Evolutionary conservation across 352 stramenopile genomes (phyloP).

Genomic region (Peronospora belbahrii): DNA sequence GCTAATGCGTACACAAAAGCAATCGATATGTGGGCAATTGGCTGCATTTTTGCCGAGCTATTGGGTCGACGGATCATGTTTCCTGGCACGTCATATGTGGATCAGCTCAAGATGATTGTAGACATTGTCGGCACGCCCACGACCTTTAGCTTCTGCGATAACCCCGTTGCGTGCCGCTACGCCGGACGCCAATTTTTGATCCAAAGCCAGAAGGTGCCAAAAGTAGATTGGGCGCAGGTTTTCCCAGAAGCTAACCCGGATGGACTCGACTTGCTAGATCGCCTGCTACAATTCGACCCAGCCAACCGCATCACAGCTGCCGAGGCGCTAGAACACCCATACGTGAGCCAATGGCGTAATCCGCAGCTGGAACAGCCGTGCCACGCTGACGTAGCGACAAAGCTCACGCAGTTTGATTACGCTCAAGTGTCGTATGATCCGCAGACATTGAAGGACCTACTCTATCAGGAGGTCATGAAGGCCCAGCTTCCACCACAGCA

Average conservation of each 20-base stretch:
- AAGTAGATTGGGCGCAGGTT: constrained; percentile 67
- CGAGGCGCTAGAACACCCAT: constrained; percentile 84
- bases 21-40: constrained; percentile 95
- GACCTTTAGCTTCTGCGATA: constrained; percentile 84
- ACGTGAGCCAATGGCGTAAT: constrained; percentile 82
- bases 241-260: constrained; percentile 83
- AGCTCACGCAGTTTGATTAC: constrained; percentile 69
- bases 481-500: constrained; percentile 24
- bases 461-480: constrained; percentile 83
- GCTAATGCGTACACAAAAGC: constrained; percentile 80
- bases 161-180: constrained; percentile 74
- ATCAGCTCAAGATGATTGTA: constrained; percentile 84
- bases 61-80: constrained; percentile 85
- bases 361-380: constrained; percentile 51
- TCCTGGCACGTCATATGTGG: constrained; percentile 78
- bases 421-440: constrained; percentile 61
- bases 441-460: constrained; percentile 63
- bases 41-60: constrained; percentile 99
- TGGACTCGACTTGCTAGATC: constrained; percentile 79
- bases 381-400: constrained; percentile 37
- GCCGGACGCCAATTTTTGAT: constrained; percentile 76
- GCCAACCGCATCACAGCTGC: constrained; percentile 75
- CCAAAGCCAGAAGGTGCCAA: constrained; percentile 57
- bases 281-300: constrained; percentile 84
- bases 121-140: constrained; percentile 77